These are phyloP conservation scores for Protea cynaroides DNA, from an alignment of 164 flowering plant species.

Conservation along the genomic window DNA sequence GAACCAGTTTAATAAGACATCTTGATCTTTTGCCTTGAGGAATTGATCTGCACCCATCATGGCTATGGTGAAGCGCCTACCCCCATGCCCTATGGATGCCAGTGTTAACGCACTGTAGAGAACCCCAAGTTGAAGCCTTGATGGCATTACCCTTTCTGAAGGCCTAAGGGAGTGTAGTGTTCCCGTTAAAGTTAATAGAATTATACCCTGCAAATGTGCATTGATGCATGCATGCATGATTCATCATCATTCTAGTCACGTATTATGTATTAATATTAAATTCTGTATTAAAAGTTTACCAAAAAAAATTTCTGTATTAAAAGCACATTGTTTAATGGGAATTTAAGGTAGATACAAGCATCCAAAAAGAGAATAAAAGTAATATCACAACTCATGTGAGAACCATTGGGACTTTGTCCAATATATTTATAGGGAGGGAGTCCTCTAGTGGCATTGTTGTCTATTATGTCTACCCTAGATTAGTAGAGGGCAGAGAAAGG, in stretches of 20 bases:
- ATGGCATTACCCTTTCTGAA: constrained; percentile 4
- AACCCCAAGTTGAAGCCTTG: constrained; percentile 22
- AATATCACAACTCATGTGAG: no score
- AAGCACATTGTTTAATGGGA: no score
- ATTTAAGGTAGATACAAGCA: no score
- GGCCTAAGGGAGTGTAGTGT: constrained; percentile 37
- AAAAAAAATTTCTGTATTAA: no score
- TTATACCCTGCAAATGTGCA: constrained; percentile 42
- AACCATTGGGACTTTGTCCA: no score
- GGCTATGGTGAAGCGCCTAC: constrained; percentile 33
- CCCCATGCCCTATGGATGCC: constrained; percentile 29
- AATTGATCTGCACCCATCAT: constrained; percentile 49
- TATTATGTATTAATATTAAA: neutral
- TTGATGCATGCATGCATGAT: neutral
- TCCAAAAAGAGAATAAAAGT: no score
- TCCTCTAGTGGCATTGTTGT: no score
- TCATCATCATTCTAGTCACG: no score
- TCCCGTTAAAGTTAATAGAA: constrained; percentile 36
- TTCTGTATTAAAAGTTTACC: neutral
- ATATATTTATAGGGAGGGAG: no score
- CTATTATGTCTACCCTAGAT: no score
- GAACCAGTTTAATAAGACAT: constrained; percentile 49
- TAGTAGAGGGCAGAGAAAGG: no score
- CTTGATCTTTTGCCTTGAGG: constrained; percentile 22
- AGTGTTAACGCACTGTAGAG: constrained; percentile 24